Conservation (phyloP, 2,329 filamentous ascomycete species). For the Pseudogymnoascus sp. region DNA sequence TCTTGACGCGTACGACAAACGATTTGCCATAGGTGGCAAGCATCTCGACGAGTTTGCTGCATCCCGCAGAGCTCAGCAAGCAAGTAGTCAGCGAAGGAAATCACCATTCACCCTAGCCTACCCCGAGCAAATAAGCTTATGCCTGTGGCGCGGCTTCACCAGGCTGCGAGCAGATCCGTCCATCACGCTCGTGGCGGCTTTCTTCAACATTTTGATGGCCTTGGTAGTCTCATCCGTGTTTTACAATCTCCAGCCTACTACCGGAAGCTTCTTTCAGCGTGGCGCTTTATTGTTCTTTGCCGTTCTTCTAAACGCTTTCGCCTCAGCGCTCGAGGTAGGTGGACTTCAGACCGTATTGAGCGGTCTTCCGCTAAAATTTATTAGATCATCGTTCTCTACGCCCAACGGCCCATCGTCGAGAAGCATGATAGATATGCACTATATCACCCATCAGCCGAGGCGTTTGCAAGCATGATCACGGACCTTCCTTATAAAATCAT, state of each 20-base stretch:
- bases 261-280: conserved; percentile 51
- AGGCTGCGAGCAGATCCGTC: conserved; percentile 58
- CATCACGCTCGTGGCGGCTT: not conserved
- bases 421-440: conserved; percentile 78
- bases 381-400: conserved; percentile 69
- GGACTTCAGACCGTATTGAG: conserved; percentile 39
- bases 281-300: conserved; percentile 60
- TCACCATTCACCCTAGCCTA: conserved; percentile 76
- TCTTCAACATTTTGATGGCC: conserved; percentile 38
- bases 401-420: conserved; percentile 80
- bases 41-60: conserved; percentile 42
- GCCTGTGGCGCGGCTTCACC: conserved; percentile 53
- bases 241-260: conserved; percentile 47
- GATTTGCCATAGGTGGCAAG: conserved; percentile 51
- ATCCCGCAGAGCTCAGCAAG: conserved; percentile 30
- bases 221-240: conserved; percentile 57
- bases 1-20: conserved; percentile 42
- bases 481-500: conserved; percentile 72
- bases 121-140: not conserved
- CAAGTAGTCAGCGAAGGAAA: conserved; percentile 35
- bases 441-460: conserved; percentile 81
- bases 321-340: conserved; percentile 50
- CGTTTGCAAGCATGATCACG: conserved; percentile 72
- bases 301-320: conserved; percentile 56
- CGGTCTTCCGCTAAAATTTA: not conserved